These are phyloP conservation scores for Petasospora fabianii DNA, from an alignment of 1,139 yeast species.

Conservation along the genomic window DNA sequence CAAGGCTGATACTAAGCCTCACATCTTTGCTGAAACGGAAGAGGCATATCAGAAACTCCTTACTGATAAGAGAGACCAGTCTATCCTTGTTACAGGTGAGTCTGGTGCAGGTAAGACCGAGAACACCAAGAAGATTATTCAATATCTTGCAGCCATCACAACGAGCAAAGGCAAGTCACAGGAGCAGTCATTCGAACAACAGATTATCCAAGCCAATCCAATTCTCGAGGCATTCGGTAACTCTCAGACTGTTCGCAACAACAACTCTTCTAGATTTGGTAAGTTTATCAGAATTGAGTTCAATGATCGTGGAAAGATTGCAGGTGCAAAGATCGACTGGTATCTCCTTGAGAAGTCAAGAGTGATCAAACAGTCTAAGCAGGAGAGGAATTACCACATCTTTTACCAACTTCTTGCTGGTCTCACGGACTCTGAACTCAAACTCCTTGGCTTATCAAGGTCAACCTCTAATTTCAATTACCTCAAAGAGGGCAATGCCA, in stretches of 20 bases:
- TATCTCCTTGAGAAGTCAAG: conserved; percentile 91
- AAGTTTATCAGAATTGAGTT: conserved; percentile 90
- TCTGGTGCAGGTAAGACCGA: conserved; percentile 99
- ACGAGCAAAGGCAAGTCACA: conserved; percentile 26
- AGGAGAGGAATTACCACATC: conserved; percentile 88
- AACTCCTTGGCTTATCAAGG: conserved; percentile 45
- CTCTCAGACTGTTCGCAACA: conserved; percentile 91
- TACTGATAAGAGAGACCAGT: conserved; percentile 71
- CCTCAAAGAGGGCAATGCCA: conserved; percentile 50
- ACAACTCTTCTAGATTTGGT: conserved; percentile 95
- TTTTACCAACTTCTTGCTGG: conserved; percentile 86
- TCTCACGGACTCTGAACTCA: conserved; percentile 46
- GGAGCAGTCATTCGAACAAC: conserved; percentile 59
- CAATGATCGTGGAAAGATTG: conserved; percentile 56
- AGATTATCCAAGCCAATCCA: conserved; percentile 91
- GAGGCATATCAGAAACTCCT: conserved; percentile 78
- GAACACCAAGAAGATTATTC: conserved; percentile 93
- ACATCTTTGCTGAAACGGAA: conserved; percentile 89
- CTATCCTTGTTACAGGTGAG: conserved; percentile 94
- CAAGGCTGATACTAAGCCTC: conserved; percentile 62
- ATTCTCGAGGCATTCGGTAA: conserved; percentile 95
- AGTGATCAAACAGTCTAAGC: conserved; percentile 71
- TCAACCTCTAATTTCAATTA: conserved; percentile 46
- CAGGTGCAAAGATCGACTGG: conserved; percentile 94
- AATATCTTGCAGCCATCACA: conserved; percentile 80